phyloP scores from a whole-genome alignment of 306 rosid genomes.

The Prunus padus region DNA sequence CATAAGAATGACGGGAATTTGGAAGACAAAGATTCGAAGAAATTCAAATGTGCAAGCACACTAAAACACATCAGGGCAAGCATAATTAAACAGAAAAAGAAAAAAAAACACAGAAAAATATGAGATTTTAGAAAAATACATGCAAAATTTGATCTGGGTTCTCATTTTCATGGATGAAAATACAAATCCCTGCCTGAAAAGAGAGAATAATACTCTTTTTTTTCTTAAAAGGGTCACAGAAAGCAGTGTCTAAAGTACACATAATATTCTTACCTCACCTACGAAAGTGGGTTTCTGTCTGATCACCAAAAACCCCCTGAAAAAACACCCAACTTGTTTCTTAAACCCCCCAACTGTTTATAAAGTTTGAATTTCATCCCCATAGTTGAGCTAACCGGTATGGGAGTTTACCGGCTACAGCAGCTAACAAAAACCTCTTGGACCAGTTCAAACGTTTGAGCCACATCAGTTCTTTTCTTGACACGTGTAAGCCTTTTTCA shows the following conservation, averaged over 20 bases:
- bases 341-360: slow-evolving; percentile 60
- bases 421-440: slow-evolving; percentile 36
- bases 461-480: slow-evolving; percentile 24
- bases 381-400: slow-evolving; percentile 32
- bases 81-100: not conserved
- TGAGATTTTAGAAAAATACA: not conserved
- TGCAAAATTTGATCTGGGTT: slow-evolving; percentile 14
- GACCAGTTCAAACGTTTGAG: slow-evolving; percentile 54
- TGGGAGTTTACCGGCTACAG: slow-evolving; percentile 38
- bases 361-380: slow-evolving; percentile 38
- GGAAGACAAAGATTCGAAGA: not conserved
- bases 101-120: not conserved
- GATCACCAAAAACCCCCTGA: slow-evolving; percentile 52
- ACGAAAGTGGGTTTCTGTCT: slow-evolving; percentile 38
- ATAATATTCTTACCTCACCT: slow-evolving; percentile 33
- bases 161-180: not conserved
- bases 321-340: slow-evolving; percentile 45
- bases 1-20: not conserved
- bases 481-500: slow-evolving; percentile 65
- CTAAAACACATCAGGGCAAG: not conserved
- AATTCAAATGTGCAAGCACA: not conserved
- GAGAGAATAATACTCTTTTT: not conserved
- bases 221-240: not conserved
- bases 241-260: slow-evolving; percentile 5
- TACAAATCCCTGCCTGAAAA: not conserved